These are phyloP conservation scores for Populus hybrid DNA, from an alignment of 441 rosid species.

Conservation along the genomic window DNA sequence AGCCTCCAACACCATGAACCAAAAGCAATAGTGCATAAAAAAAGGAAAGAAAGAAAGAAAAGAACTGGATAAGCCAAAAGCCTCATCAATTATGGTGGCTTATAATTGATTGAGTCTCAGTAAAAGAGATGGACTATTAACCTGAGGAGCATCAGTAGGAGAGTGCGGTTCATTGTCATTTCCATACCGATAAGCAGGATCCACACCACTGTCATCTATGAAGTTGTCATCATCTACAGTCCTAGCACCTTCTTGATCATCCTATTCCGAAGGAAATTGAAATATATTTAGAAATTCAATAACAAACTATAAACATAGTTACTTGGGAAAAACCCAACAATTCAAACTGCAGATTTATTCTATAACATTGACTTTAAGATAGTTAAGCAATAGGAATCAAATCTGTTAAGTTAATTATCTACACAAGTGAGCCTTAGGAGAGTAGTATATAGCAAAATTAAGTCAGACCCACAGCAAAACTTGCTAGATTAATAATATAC, in stretches of 20 bases:
- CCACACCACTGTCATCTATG: conserved; percentile 87
- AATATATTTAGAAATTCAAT: not conserved
- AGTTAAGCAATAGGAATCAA: not conserved
- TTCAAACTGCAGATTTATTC: not conserved
- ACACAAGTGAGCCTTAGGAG: not conserved
- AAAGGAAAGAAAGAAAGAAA: not conserved
- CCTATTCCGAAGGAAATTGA: conserved; percentile 37
- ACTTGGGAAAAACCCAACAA: not conserved
- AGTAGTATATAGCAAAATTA: not conserved
- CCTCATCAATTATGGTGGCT: not conserved
- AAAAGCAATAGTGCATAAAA: not conserved
- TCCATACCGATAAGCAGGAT: conserved; percentile 77
- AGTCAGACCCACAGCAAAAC: not conserved
- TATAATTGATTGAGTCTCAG: not conserved
- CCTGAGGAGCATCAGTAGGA: conserved; percentile 82
- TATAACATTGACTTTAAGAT: not conserved
- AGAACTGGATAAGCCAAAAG: not conserved
- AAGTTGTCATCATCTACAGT: conserved; percentile 93
- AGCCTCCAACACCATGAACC: not conserved
- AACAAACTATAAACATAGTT: not conserved
- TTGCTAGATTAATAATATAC: not conserved
- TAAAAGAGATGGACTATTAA: conserved; percentile 18
- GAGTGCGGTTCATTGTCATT: conserved; percentile 57
- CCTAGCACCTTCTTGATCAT: conserved; percentile 84
- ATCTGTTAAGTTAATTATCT: not conserved